Evolutionary conservation across 805 yeast genomes (phyloP).

Genomic region (Candida endomychidarum): DNA sequence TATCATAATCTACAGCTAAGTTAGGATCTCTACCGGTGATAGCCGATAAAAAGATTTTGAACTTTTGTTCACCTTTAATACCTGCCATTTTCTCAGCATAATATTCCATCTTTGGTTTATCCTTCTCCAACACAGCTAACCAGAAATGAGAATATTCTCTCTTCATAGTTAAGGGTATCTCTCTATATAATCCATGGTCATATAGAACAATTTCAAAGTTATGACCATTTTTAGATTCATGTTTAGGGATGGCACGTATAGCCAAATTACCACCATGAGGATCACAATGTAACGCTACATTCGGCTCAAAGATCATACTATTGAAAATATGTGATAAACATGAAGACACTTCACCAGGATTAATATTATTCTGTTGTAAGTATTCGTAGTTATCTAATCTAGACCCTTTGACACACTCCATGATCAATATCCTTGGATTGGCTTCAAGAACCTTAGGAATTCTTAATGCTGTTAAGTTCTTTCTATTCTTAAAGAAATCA

Average conservation of each 20-base stretch:
- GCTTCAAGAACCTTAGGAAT: constrained; percentile 75
- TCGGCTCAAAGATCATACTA: constrained; percentile 92
- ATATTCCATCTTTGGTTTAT: constrained; percentile 61
- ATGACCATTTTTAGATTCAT: constrained; percentile 39
- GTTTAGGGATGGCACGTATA: constrained; percentile 45
- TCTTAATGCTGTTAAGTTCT: constrained; percentile 67
- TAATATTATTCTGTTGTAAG: constrained; percentile 61
- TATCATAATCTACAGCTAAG: constrained; percentile 66
- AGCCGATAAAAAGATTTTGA: constrained; percentile 86
- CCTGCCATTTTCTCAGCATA: constrained; percentile 82
- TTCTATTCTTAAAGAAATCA: constrained; percentile 58
- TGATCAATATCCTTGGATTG: constrained; percentile 67
- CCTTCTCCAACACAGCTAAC: constrained; percentile 79
- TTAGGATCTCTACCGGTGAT: constrained; percentile 91
- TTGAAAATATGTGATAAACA: constrained; percentile 91
- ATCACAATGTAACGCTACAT: constrained; percentile 92
- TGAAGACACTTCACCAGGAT: constrained; percentile 73
- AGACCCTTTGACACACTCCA: constrained; percentile 85
- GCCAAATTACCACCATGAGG: constrained; percentile 98
- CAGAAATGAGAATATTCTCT: constrained; percentile 87
- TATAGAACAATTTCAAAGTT: constrained; percentile 90
- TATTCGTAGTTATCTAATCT: constrained; percentile 75
- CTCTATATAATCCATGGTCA: constrained; percentile 93
- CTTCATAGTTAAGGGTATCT: constrained; percentile 74
- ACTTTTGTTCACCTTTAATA: constrained; percentile 66